Base-by-base conservation (phyloP, 805 yeast genomes). In the Candida tallmaniae region DNA sequence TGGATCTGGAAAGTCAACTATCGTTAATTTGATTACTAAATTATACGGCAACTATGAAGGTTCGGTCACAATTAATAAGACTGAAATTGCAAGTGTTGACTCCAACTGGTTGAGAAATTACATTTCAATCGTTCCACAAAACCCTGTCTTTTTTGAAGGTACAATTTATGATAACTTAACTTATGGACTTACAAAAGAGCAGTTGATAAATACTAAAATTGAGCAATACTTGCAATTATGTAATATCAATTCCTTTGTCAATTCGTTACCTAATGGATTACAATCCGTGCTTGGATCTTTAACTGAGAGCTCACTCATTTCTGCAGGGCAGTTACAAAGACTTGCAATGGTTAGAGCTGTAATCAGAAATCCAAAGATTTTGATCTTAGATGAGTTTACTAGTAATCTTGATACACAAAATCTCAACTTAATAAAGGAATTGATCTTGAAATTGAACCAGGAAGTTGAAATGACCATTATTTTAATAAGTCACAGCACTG, bases 291-390 rank as follows among this genome's bases (percentile, higher is more conserved):
- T 90, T 16, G 73, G 68, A 12, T 58, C 59, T 15, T 45, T 42
- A 10, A 52, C 66, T 3, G 50, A 59, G 7, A 56, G 62, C 10
- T 43, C 65, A 1, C 45, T 75, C 27, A 56, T 90, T 2, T 88
- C 97, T 1, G 95, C 95, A 18, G 98, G 98, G 2, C 97, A 93
- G 54, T 68, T 82, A 6, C 97, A 93, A 53, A 62, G 97, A 36
- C 53, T 93, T 2, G 80, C 93, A 0, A 76, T 93, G 33, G 95
- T 90, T 0, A 68, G 97, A 32, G 93, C 95, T 0, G 42, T 93
- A 3, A 38, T 89, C 4, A 60, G 89, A 23, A 63, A 69, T 14
- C 93, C 97, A 0, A 61, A 63, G 20, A 45, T 79, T 7, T 65
- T 79, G n/a, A 67, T 93, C 5, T 56, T 93, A 31, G 98, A 93